Conservation (phyloP, 345 rosid species). For the Geranium brycei region DNA sequence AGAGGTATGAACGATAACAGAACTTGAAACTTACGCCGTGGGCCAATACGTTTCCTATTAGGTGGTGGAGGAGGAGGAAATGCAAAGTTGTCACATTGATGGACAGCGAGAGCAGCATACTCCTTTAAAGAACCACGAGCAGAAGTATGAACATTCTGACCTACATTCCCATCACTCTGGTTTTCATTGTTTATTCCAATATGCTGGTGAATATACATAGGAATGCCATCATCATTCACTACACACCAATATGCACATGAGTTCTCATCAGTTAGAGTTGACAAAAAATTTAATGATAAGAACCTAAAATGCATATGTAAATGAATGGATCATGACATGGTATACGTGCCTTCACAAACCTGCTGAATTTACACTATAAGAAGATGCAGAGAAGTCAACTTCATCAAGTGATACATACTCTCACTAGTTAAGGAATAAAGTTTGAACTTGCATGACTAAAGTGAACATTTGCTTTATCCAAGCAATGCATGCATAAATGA, state of each 20-base stretch:
- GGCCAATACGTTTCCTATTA: conserved; percentile 47
- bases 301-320: not conserved
- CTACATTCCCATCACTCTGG: not conserved
- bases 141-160: not conserved
- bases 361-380: not conserved
- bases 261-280: not conserved
- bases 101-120: conserved; percentile 13
- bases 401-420: not conserved
- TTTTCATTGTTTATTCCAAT: too few relatives aligned
- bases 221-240: not conserved
- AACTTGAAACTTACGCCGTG: conserved; percentile 29
- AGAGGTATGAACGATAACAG: not conserved
- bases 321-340: not conserved
- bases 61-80: conserved; percentile 86
- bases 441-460: too few relatives aligned
- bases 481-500: not conserved
- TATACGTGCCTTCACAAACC: not conserved
- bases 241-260: not conserved
- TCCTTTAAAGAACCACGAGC: not conserved
- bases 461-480: not conserved
- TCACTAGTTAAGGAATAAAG: not conserved
- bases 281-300: not conserved
- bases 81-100: conserved; percentile 56
- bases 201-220: too few relatives aligned
- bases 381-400: not conserved